A percentile compares a stretch with the other conserved stretches of the same genome.
phyloP scores from a whole-genome alignment of 139 green algal genomes.

The Microglena sp. region DNA sequence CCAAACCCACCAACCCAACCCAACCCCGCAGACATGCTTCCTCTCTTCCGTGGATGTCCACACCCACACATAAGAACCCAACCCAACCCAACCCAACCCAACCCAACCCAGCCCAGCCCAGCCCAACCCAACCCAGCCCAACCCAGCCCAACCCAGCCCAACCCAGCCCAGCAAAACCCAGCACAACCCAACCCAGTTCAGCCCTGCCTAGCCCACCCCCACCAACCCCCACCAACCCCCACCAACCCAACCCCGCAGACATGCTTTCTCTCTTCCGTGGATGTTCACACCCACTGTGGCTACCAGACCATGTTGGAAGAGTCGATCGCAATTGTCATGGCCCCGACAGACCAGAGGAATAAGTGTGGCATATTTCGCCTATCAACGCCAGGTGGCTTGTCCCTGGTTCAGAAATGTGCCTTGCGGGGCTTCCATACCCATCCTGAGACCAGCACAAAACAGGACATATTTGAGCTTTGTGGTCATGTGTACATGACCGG shows the following conservation, averaged over 20 bases:
- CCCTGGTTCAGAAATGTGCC: conserved; percentile 74
- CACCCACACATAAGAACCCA: too few species aligned
- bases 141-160: too few species aligned
- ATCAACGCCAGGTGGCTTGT: conserved; percentile 75
- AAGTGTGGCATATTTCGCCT: conserved; percentile 86
- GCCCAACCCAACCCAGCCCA: too few species aligned
- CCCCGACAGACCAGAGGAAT: conserved; percentile 45
- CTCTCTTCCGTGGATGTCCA: conserved; percentile 91
- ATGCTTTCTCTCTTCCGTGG: conserved; percentile 92
- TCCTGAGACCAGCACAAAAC: conserved; percentile 51
- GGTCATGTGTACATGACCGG: conserved; percentile 88
- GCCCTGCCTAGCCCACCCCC: too few species aligned
- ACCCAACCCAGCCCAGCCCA: too few species aligned
- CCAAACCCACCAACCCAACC: too few species aligned
- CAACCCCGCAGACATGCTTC: conserved; percentile 80
- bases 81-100: too few species aligned
- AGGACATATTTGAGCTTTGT: conserved; percentile 87
- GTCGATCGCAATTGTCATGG: conserved; percentile 94
- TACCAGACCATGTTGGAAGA: conserved; percentile 94
- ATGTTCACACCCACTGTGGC: conserved; percentile 87
- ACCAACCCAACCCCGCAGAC: too few species aligned
- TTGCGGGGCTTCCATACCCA: conserved; percentile 86
- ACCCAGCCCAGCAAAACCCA: too few species aligned
- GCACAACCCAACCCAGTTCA: too few species aligned
- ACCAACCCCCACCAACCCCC: too few species aligned